Conservation (phyloP, 1,284 basidiomycete species). For the Rhodotorula sp. region DNA sequence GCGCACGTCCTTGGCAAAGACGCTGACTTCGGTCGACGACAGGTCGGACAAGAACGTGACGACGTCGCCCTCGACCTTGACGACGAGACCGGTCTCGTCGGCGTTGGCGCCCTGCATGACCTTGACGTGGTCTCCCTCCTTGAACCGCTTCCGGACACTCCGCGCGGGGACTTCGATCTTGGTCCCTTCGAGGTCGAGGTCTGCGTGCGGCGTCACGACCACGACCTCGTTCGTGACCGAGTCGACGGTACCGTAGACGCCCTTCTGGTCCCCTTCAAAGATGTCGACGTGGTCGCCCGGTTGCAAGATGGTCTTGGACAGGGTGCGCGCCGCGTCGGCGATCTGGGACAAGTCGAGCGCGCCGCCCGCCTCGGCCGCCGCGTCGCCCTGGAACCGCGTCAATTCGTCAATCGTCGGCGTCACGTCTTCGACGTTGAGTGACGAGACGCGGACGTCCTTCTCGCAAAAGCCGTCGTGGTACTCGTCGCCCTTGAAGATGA, state of each 20-base stretch:
- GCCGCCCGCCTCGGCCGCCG: slow-evolving; percentile 32
- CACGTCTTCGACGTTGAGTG: slow-evolving; percentile 80
- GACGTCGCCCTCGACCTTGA: slow-evolving; percentile 72
- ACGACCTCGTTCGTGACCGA: slow-evolving; percentile 85
- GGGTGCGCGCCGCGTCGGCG: slow-evolving; percentile 81
- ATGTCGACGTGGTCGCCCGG: slow-evolving; percentile 98
- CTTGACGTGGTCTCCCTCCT: slow-evolving; percentile 97
- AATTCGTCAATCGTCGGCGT: slow-evolving; percentile 96
- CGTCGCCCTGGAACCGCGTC: slow-evolving; percentile 65
- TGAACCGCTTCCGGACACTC: slow-evolving; percentile 91
- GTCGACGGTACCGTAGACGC: slow-evolving; percentile 87
- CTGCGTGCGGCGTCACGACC: slow-evolving; percentile 75
- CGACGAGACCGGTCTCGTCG: slow-evolving; percentile 93
- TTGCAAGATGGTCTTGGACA: slow-evolving; percentile 83
- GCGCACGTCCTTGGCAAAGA: slow-evolving; percentile 95
- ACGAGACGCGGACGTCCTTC: slow-evolving; percentile 86
- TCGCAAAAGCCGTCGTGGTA: slow-evolving; percentile 93
- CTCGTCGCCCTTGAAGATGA: slow-evolving; percentile 87
- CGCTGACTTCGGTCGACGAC: slow-evolving; percentile 92
- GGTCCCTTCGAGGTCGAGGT: slow-evolving; percentile 78
- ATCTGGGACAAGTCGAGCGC: slow-evolving; percentile 64
- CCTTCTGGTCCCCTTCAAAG: slow-evolving; percentile 92
- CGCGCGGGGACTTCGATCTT: slow-evolving; percentile 82
- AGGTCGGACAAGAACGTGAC: slow-evolving; percentile 98
- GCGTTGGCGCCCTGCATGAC: slow-evolving; percentile 93